Conservation (phyloP, 495 filamentous ascomycete genomes). For the Bombardia bombarda region DNA sequence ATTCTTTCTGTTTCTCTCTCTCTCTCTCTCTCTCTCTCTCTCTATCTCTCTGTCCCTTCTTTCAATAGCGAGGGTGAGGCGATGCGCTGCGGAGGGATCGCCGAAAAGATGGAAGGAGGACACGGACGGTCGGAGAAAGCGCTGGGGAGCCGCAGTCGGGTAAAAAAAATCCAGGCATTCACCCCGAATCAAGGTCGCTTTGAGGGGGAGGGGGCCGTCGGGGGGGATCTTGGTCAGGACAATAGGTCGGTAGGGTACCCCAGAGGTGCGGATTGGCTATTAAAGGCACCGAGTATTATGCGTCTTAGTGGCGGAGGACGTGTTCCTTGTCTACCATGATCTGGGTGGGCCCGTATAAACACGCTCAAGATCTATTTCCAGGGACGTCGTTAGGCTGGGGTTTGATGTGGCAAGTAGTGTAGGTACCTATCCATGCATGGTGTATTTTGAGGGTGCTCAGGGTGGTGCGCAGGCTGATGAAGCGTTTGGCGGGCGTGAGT, state of each 20-base stretch:
- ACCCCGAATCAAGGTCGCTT: slow-evolving; percentile 3
- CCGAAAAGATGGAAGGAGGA: slow-evolving; percentile 1
- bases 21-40: background rate
- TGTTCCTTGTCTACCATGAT: slow-evolving; percentile 13
- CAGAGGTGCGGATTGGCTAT: background rate
- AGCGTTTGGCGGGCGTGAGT: slow-evolving; percentile 13
- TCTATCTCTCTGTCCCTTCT: background rate
- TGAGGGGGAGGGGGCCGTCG: background rate
- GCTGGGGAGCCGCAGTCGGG: background rate
- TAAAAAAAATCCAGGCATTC: slow-evolving; percentile 1
- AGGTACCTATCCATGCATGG: slow-evolving; percentile 7
- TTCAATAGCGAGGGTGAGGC: slow-evolving; percentile 1
- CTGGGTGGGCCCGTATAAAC: slow-evolving; percentile 12
- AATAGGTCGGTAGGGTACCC: background rate
- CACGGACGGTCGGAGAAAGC: slow-evolving; percentile 1
- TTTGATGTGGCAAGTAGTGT: slow-evolving; percentile 1
- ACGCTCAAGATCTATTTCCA: slow-evolving; percentile 16
- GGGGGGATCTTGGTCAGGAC: background rate
- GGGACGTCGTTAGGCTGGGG: slow-evolving; percentile 10
- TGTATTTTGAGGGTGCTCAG: slow-evolving; percentile 13
- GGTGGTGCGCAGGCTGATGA: background rate
- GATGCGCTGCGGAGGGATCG: slow-evolving; percentile 1
- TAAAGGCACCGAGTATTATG: slow-evolving; percentile 3
- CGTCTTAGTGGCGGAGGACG: slow-evolving; percentile 10
- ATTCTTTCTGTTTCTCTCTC: background rate